phyloP scores from a whole-genome alignment of 2,329 filamentous ascomycete genomes.

The Raffaelea ambrosiae region DNA sequence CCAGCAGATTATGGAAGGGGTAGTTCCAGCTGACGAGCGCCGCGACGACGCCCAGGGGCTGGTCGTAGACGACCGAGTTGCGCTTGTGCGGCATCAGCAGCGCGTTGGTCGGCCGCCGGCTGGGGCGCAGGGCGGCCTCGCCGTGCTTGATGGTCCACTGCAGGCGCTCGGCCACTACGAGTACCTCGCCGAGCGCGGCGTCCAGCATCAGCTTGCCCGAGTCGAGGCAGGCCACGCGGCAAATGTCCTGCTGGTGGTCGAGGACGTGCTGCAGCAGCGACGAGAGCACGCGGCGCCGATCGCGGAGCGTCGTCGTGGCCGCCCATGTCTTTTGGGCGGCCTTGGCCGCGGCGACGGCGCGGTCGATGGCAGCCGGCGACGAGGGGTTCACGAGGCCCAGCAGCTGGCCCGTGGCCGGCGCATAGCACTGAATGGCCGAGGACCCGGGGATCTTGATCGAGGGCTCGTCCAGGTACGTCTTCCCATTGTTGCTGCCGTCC shows the following conservation, averaged over 20 bases:
- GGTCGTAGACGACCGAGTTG: conserved; percentile 83
- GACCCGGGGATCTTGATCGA: conserved; percentile 48
- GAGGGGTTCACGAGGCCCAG: conserved; percentile 73
- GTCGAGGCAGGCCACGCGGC: conserved; percentile 77
- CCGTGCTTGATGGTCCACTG: conserved; percentile 91
- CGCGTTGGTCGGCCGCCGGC: conserved; percentile 66
- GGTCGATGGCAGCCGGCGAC: conserved; percentile 69
- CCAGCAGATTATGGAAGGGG: conserved; percentile 89
- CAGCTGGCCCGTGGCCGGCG: conserved; percentile 78
- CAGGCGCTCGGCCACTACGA: conserved; percentile 89
- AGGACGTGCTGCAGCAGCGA: conserved; percentile 77
- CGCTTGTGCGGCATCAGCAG: conserved; percentile 92
- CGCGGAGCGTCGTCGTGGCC: conserved; percentile 62
- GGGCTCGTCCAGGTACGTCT: conserved; percentile 38
- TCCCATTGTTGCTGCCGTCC: conserved; percentile 9
- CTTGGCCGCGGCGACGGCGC: conserved; percentile 63
- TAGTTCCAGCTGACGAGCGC: conserved; percentile 97
- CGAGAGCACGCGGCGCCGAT: conserved; percentile 70
- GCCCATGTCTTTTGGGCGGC: conserved; percentile 72
- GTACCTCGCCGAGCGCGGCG: conserved; percentile 85
- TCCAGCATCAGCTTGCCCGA: conserved; percentile 96
- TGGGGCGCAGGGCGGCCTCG: conserved; percentile 66
- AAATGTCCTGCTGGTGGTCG: conserved; percentile 82
- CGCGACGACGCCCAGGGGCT: conserved; percentile 78
- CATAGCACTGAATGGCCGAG: conserved; percentile 72